phyloP scores from a whole-genome alignment of 176 grass and related monocot species.

The Cymbopogon citratus region DNA sequence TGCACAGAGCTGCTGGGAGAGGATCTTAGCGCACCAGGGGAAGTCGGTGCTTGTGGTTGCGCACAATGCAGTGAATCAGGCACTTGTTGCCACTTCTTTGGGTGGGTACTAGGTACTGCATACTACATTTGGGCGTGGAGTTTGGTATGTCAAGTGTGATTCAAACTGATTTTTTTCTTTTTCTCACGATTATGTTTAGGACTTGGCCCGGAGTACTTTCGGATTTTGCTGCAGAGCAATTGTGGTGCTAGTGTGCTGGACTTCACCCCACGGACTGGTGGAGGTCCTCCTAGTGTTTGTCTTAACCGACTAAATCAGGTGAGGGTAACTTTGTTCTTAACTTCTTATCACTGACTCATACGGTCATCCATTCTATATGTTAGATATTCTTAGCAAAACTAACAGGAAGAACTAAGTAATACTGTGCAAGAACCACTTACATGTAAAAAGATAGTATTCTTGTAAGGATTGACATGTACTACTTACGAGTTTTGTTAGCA shows the following conservation, averaged over 20 bases:
- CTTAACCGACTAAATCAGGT: conserved; percentile 94
- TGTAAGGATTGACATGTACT: not conserved
- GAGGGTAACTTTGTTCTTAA: conserved; percentile 6
- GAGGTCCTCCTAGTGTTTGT: conserved; percentile 57
- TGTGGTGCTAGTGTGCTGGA: conserved; percentile 86
- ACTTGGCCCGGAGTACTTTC: conserved; percentile 66
- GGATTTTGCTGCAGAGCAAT: conserved; percentile 88
- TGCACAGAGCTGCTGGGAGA: conserved; percentile 68
- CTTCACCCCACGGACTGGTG: conserved; percentile 47
- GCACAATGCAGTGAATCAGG: conserved; percentile 92
- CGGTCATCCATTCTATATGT: too few relatives aligned
- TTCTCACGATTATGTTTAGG: conserved; percentile 36
- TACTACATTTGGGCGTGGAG: not conserved
- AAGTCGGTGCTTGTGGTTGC: conserved; percentile 90
- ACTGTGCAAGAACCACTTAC: too few relatives aligned
- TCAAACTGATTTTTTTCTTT: not conserved
- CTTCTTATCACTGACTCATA: too few relatives aligned
- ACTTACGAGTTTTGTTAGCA: not conserved
- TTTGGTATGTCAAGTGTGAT: not conserved
- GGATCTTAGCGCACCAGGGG: conserved; percentile 67
- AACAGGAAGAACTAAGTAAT: too few relatives aligned
- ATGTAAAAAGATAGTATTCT: not conserved
- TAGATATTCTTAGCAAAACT: not conserved
- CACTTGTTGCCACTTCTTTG: conserved; percentile 71
- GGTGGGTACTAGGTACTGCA: conserved; percentile 53